Evolutionary conservation across 148 eudicot genomes (phyloP).

Genomic region (Spergularia bocconei): DNA sequence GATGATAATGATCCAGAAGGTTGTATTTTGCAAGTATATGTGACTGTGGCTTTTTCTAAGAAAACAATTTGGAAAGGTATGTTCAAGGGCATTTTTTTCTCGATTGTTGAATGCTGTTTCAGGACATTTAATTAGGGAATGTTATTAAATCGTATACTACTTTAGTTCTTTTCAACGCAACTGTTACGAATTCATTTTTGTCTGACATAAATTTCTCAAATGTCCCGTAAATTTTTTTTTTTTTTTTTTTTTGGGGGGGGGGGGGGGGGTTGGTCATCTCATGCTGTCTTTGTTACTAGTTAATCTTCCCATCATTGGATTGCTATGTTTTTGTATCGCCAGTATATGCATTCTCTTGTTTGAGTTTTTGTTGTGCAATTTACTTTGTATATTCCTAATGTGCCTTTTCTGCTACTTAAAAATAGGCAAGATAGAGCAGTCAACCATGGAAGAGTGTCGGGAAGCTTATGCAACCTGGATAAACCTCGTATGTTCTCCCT

Average conservation of each 20-base stretch:
- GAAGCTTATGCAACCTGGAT: conserved; percentile 78
- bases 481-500: conserved; percentile 50
- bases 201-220: background rate
- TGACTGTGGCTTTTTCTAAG: conserved; percentile 74
- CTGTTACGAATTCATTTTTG: no score
- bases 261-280: no score
- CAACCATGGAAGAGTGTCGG: conserved; percentile 81
- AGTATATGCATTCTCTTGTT: background rate
- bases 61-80: conserved; percentile 84
- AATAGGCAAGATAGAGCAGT: conserved; percentile 88
- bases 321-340: background rate
- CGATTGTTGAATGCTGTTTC: background rate
- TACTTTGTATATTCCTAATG: conserved; percentile 11
- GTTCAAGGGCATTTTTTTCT: conserved; percentile 13
- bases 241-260: background rate
- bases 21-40: conserved; percentile 63
- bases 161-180: background rate
- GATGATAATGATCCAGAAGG: conserved; percentile 40
- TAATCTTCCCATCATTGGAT: no score
- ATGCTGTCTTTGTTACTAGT: background rate
- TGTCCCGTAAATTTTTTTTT: background rate
- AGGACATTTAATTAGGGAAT: conserved; percentile 5
- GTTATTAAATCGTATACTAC: background rate
- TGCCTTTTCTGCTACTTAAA: background rate
- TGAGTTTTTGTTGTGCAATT: background rate